These are phyloP conservation scores for Kluyveromyces starmeri DNA, from an alignment of 805 yeast genomes.

Conservation along the genomic window DNA sequence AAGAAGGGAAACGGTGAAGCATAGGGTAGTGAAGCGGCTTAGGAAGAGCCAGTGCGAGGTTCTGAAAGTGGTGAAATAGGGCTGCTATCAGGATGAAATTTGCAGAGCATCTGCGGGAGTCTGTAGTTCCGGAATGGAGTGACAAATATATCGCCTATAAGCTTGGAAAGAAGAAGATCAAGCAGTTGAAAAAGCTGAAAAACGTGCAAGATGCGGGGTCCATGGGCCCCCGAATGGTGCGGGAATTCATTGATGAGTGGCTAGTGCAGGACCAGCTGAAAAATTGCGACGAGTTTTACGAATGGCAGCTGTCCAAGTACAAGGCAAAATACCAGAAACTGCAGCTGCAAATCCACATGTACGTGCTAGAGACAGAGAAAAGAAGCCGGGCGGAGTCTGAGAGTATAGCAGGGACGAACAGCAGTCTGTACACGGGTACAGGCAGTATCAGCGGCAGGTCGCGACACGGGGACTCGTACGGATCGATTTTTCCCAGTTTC, in stretches of 20 bases:
- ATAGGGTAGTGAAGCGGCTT: no score
- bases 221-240: slow-evolving; percentile 13
- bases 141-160: slow-evolving; percentile 70
- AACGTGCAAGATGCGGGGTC: slow-evolving; percentile 7
- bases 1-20: no score
- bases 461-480: slow-evolving; percentile 1
- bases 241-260: slow-evolving; percentile 28
- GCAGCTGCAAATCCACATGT: slow-evolving; percentile 18
- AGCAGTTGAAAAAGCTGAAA: slow-evolving; percentile 14
- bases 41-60: no score
- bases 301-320: slow-evolving; percentile 23
- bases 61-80: no score
- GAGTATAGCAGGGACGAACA: no score
- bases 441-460: neutral
- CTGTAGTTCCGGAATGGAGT: slow-evolving; percentile 83
- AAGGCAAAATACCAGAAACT: slow-evolving; percentile 17
- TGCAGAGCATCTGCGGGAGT: slow-evolving; percentile 52
- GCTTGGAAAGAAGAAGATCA: slow-evolving; percentile 34
- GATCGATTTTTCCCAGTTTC: slow-evolving; percentile 4
- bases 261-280: slow-evolving; percentile 20
- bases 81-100: slow-evolving; percentile 60
- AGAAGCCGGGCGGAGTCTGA: neutral
- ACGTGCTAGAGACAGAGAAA: slow-evolving; percentile 1
- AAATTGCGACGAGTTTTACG: slow-evolving; percentile 28
- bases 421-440: slow-evolving; percentile 7